phyloP scores from a whole-genome alignment of 2,329 filamentous ascomycete genomes.

The Calonectria hawksworthii region DNA sequence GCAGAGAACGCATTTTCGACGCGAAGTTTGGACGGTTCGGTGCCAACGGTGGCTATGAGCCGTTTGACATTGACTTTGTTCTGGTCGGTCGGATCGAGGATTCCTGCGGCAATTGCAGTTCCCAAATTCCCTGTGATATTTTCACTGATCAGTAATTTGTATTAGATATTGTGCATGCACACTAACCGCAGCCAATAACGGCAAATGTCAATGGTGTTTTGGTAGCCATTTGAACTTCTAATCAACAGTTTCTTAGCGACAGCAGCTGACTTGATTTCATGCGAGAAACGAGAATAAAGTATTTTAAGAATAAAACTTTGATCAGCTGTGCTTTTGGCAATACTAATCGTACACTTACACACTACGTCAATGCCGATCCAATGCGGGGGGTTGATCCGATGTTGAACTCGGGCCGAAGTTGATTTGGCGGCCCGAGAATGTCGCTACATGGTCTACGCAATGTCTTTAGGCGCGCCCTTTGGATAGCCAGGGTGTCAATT shows the following conservation, averaged over 20 bases:
- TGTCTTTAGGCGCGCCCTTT: background rate
- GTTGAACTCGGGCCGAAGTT: background rate
- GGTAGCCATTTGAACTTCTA: background rate
- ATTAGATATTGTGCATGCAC: background rate
- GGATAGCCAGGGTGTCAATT: background rate
- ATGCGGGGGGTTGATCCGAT: background rate
- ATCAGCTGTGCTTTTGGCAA: background rate
- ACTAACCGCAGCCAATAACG: background rate
- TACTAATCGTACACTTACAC: background rate
- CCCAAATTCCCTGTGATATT: background rate
- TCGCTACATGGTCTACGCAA: background rate
- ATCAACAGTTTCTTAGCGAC: background rate
- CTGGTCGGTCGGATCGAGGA: background rate
- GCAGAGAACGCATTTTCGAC: background rate
- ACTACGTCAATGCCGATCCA: background rate
- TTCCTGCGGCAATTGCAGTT: background rate
- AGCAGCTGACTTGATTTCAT: background rate
- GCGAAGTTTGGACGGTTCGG: background rate
- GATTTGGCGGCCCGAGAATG: background rate
- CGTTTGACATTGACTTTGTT: background rate
- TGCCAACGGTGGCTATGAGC: background rate
- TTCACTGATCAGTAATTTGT: background rate
- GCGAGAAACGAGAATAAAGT: background rate
- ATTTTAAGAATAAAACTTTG: background rate
- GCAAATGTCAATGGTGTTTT: background rate